Evolutionary conservation across 1,284 basidiomycete genomes (phyloP), one percentile per base, ranked within the genome.

Genomic region (Cerioporus squamosus): DNA sequence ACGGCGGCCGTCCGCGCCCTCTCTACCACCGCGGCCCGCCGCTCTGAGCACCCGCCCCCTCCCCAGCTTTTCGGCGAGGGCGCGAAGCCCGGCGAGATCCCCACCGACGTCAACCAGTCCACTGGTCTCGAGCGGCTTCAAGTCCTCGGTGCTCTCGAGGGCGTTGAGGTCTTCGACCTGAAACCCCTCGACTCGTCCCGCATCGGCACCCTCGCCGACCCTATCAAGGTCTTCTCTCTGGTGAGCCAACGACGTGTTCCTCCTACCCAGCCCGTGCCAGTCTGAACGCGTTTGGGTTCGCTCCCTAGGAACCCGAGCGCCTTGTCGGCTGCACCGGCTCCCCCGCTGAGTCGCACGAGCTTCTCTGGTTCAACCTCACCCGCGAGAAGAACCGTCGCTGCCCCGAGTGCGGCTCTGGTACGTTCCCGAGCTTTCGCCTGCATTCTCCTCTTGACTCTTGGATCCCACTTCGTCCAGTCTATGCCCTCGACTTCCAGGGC

Each of bases 91-190:
- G 94, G 94, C 65, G 81, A 88, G 69, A 85, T 94, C 62, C 88
- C 94, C 59, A 92, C 90, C 62, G 91, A 94, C 77, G 83, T 91
- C 71, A 83, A 93, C 68, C 97, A 99, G 79, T 86, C 96, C 29
- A 99, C 97, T 66, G 96, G 97, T 88, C 83, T 98, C 61, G 96
- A 98, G 79, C 93, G 97, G 77, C 88, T 96, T 73, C 94, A 99
- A 79, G 81, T 97, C 51, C 79, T 98, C 60, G 94, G 93, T 71
- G 89, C 93, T 67, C 81, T 95, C 71, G 87, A 95, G 77, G 96
- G 95, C 57, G 78, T 94, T 52, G 90, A 95, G 46, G 88, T 96
- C 55, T 99, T 98, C 81, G 95, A 98, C 77, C 84, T 90, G 74
- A 84, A 86, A 65, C 93, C 95, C 46, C 84, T 98, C 63, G 88